Evolutionary conservation across 495 filamentous ascomycete species (phyloP), one percentile per base, ranked within the genome.

Genomic region (Trichocladium uniseriatum): DNA sequence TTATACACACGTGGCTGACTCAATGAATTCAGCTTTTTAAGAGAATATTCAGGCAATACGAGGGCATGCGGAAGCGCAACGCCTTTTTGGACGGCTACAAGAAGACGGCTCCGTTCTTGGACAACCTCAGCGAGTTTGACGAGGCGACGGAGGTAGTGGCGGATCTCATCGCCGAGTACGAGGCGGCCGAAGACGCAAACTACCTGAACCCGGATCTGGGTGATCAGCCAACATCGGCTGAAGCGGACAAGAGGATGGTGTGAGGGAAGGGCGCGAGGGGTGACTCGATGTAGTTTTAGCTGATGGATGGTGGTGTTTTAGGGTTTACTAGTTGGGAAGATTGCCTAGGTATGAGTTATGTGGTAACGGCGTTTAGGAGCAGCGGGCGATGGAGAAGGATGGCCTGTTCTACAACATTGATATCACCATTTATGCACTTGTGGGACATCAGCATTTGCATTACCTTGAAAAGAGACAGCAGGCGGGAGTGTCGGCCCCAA

Each of bases 71-170:
- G 57, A 96, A 95, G 68, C 87, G 92, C 38, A 96, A 96, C 65
- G 92, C 94, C 24, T 98, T 95, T 70, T 69, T 98, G 43, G 94
- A 97, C 57, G 82, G 79, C 16, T 98, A 98, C 69, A 96, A 90
- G 69, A 91, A 90, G 64, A 90, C 94, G 41, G 82, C 86, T 0
- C 87, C 89, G 2, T 98, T 98, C 65, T 73, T 82, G 0, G 89
- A 95, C 52, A 88, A 87, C 27, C 64, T 97, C n/a, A 80, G 82
- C 49, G 89, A 97, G 65, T 98, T 98, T 61, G 92, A 98, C 65
- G 89, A 96, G 66, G 87, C 92, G 19, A 78, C 82, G 51, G 85
- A 87, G 37, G 90, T 95, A 11, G 89, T 95, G 11, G 79, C 79
- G 58, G 89, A 94, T 57, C 70, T 95, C 18, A 87, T 96, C 50